Conservation (phyloP, 176 grass and related monocot genomes). For the Themeda triandra region DNA sequence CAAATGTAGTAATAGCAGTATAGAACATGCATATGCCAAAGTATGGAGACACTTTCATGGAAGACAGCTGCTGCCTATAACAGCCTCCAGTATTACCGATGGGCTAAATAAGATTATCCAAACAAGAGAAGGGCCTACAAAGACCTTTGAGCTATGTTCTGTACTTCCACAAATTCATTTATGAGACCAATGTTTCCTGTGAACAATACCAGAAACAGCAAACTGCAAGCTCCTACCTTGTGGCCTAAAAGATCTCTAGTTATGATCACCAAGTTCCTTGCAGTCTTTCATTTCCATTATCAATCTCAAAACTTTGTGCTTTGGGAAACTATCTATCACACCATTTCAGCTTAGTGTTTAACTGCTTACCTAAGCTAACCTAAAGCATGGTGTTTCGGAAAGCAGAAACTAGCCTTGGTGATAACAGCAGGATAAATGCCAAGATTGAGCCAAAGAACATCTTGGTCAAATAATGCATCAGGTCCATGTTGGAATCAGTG, state of each 20-base stretch:
- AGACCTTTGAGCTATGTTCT: neutral
- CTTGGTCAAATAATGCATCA: slow-evolving; percentile 53
- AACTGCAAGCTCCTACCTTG: neutral
- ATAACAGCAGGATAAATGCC: slow-evolving; percentile 71
- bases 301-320: neutral
- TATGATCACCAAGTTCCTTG: neutral
- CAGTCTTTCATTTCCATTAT: neutral
- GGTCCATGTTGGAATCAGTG: slow-evolving; percentile 40
- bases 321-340: neutral
- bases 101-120: neutral
- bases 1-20: too few relatives aligned
- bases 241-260: neutral
- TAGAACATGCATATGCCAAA: too few relatives aligned
- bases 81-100: too few relatives aligned
- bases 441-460: slow-evolving; percentile 79
- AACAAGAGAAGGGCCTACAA: too few relatives aligned
- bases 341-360: neutral
- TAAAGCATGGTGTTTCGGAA: slow-evolving; percentile 29
- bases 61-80: too few relatives aligned
- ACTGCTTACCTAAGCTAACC: slow-evolving; percentile 19
- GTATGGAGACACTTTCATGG: too few relatives aligned
- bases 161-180: neutral
- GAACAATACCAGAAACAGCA: neutral
- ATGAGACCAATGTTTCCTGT: neutral
- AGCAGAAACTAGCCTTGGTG: slow-evolving; percentile 61